Percentiles rank a stretch among this genome's conserved stretches.
Evolutionary conservation across 2,329 filamentous ascomycete species (phyloP).

Genomic region (Ambrosiella xylebori): DNA sequence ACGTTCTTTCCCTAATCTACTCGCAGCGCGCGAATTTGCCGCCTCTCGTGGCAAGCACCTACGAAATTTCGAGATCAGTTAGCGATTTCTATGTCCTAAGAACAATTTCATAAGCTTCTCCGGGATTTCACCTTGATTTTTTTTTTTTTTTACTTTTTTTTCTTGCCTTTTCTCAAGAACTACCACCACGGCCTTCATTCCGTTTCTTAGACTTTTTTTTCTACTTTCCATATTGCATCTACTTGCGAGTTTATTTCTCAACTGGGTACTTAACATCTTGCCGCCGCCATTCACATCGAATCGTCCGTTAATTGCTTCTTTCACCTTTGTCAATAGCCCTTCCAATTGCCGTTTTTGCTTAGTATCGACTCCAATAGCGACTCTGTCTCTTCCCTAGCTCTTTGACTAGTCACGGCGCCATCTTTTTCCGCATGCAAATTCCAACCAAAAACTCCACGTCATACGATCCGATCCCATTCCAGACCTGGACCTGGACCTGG

Average conservation of each 20-base stretch:
- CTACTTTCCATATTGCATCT: not conserved
- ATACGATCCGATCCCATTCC: constrained; percentile 8
- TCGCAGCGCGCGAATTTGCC: no score
- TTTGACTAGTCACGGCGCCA: not conserved
- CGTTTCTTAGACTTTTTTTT: not conserved
- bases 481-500: not conserved
- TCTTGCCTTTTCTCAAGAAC: no score
- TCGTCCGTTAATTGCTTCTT: not conserved
- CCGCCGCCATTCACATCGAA: not conserved
- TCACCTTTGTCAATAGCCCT: not conserved
- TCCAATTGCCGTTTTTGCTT: not conserved
- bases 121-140: no score
- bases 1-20: no score
- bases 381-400: not conserved
- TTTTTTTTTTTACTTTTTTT: no score
- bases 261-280: not conserved
- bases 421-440: not conserved
- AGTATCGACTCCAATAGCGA: not conserved
- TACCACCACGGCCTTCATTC: not conserved
- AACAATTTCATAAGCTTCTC: no score
- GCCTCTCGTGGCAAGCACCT: no score
- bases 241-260: not conserved
- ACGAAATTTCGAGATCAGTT: no score
- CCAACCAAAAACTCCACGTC: constrained; percentile 6
- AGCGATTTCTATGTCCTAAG: no score